Percentiles rank a stretch among this genome's conserved stretches.
Conservation (phyloP, 257 asterid genomes). For the Rehmannia glutinosa region DNA sequence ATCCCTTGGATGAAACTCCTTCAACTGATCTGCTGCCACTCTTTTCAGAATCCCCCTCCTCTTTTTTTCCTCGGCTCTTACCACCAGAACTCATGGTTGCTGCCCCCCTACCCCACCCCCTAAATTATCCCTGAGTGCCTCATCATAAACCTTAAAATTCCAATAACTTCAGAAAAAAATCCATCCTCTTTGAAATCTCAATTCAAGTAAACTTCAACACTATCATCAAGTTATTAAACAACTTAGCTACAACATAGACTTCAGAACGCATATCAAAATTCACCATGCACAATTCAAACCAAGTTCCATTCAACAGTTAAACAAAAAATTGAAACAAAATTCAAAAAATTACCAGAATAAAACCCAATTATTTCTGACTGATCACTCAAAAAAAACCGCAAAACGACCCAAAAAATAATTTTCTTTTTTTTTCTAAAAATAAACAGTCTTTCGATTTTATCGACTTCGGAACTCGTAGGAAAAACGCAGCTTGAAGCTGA, state of each 20-base stretch:
- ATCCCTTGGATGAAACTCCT: conserved; percentile 54
- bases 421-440: neutral
- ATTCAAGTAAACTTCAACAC: conserved; percentile 16
- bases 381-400: conserved; percentile 13
- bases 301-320: conserved; percentile 1
- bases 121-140: conserved; percentile 47
- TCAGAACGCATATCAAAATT: conserved; percentile 22
- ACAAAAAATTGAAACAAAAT: neutral
- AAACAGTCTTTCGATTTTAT: conserved; percentile 8
- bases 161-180: conserved; percentile 8
- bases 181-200: conserved; percentile 18
- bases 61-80: conserved; percentile 46
- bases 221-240: conserved; percentile 11
- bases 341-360: neutral
- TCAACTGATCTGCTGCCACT: conserved; percentile 42
- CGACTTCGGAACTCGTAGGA: conserved; percentile 21
- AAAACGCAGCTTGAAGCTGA: conserved; percentile 30
- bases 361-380: conserved; percentile 13
- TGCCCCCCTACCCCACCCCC: conserved; percentile 20
- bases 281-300: conserved; percentile 22
- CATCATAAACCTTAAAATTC: conserved; percentile 35
- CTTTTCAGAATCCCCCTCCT: conserved; percentile 34
- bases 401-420: neutral
- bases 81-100: conserved; percentile 77
- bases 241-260: conserved; percentile 12